Base-by-base conservation (phyloP, 2,329 filamentous ascomycete genomes). In the Macrophomina phaseolina region DNA sequence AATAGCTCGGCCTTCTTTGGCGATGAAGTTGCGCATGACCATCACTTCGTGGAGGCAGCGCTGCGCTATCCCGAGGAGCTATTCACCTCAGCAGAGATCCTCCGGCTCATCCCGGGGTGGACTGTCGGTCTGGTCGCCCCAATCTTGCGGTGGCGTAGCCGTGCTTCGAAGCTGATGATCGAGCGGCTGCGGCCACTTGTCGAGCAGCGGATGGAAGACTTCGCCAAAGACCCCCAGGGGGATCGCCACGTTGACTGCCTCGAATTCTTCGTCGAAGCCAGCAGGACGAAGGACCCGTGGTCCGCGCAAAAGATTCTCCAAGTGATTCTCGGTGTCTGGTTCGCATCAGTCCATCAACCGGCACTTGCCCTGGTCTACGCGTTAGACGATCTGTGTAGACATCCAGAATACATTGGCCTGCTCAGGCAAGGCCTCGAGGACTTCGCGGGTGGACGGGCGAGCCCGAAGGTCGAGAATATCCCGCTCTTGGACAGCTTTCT, bases 401-500 rank as follows among this genome's bases (percentile, higher is more conserved):
- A 65, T 16, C 62, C 62, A 1, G 32, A 65, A 16, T 46, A 46
- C 18, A 6, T 51, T 1, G 34, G 4, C 34, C 30, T 65, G 4
- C 11, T 65, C 36, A 38, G 34, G 36, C 40, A 65, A 16, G 62
- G 55, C 11, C 34, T 65, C 18, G 34, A 40, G 7, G 14, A 30
- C 53, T 12, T 52, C 23, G 36, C 40, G 14, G 48, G 5, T 16
- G 48, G 42, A 42, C 3, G 56, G 23, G n/a, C 30, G 9, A 34
- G n/a, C 51, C 12, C 51, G 7, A 23, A 18, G 12, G n/a, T 65
- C 11, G 51, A 67, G 32, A 65, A 60, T 1, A 63, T 70, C 2
- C 69, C 70, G 9, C 53, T 67, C 14, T 45, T 71, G 9, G 70
- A 72, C 61, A 66, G 56, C 40, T 71, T 72, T 60, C 61, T 71